A percentile compares a stretch with the other conserved stretches of the same genome.
Evolutionary conservation across 2,329 filamentous ascomycete species (phyloP).

Genomic region (Fusarium agapanthi): DNA sequence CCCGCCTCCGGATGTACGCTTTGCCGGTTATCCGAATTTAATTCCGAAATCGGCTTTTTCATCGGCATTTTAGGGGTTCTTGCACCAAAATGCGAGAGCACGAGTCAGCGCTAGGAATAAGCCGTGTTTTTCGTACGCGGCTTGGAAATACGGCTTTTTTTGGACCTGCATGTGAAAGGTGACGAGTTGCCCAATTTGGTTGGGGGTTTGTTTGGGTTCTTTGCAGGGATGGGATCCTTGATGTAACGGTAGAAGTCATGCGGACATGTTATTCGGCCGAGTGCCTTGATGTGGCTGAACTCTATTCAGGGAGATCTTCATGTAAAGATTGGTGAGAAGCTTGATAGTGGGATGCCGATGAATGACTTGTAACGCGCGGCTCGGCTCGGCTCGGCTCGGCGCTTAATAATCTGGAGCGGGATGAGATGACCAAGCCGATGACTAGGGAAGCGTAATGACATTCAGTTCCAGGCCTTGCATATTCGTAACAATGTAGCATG

Average conservation of each 20-base stretch:
- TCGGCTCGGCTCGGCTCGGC: neutral
- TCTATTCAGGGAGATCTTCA: neutral
- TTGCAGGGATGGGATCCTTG: neutral
- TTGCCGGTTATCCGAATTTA: conserved; percentile 21
- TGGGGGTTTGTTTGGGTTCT: rapidly evolving
- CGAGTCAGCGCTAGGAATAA: neutral
- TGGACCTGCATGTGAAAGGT: neutral
- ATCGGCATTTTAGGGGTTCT: conserved; percentile 1
- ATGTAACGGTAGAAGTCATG: neutral
- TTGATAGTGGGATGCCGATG: neutral
- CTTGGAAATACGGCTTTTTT: neutral
- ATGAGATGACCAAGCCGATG: neutral
- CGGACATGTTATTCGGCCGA: neutral
- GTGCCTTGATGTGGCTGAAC: too few relatives aligned
- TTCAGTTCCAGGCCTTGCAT: rapidly evolving
- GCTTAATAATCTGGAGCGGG: neutral
- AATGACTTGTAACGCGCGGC: neutral
- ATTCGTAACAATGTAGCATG: rapidly evolving
- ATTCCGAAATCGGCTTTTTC: conserved; percentile 12
- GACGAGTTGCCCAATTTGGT: neutral
- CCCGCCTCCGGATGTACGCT: conserved; percentile 13
- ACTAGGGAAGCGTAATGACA: neutral
- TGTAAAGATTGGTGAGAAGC: neutral
- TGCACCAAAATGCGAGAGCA: neutral
- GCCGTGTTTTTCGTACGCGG: neutral